Conservation (phyloP, 371 early-diverging fungal species). For the Coemansia sp. region DNA sequence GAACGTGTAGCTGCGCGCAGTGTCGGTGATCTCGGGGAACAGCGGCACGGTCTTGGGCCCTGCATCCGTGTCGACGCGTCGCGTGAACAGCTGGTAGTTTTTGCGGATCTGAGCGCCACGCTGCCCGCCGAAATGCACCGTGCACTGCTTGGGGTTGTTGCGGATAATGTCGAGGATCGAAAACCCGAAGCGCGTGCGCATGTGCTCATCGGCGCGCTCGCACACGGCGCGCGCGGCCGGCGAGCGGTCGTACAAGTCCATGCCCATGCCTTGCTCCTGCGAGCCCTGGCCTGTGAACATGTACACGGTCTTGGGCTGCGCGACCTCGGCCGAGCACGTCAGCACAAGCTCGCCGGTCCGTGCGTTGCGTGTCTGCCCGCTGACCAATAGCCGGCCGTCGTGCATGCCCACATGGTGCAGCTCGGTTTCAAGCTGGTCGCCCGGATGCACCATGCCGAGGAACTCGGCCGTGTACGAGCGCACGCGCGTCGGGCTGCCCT, state of each 20-base stretch:
- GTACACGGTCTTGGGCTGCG: conserved; percentile 87
- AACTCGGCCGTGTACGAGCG: conserved; percentile 79
- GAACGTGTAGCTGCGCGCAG: conserved; percentile 85
- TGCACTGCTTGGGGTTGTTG: conserved; percentile 84
- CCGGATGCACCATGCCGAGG: conserved; percentile 84
- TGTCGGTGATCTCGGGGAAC: conserved; percentile 84
- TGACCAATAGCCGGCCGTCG: conserved; percentile 87
- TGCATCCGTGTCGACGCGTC: conserved; percentile 75
- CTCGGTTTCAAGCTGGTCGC: conserved; percentile 82
- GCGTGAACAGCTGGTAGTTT: conserved; percentile 88
- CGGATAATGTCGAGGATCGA: conserved; percentile 93
- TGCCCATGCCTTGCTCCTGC: conserved; percentile 96
- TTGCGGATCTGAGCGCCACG: conserved; percentile 87
- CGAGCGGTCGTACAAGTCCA: conserved; percentile 87
- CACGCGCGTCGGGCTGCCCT: conserved; percentile 86
- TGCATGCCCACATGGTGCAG: conserved; percentile 92
- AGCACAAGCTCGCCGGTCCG: conserved; percentile 79
- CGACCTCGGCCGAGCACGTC: conserved; percentile 87
- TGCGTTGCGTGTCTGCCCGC: conserved; percentile 81
- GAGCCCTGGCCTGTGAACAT: conserved; percentile 98
- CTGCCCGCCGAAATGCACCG: conserved; percentile 92
- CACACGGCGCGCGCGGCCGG: conserved; percentile 85
- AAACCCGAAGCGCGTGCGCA: conserved; percentile 85
- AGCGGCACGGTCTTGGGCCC: conserved; percentile 73
- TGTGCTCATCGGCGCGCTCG: conserved; percentile 91